These are phyloP conservation scores for Fusarium torreyae DNA, from an alignment of 2,329 filamentous ascomycete genomes.

Conservation along the genomic window DNA sequence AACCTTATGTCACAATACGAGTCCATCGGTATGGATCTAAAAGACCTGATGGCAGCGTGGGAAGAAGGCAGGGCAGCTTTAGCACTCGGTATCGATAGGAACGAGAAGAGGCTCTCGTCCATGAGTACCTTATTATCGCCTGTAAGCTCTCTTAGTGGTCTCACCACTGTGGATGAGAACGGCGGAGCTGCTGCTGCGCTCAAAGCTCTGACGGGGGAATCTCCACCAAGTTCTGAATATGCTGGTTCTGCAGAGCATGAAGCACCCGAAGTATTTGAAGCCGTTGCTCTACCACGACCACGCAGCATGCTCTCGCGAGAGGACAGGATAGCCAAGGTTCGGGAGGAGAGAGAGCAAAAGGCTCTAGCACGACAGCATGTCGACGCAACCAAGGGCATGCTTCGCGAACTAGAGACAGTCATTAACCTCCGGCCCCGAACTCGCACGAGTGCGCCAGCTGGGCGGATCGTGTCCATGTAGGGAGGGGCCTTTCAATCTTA, in stretches of 20 bases:
- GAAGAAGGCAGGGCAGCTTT: conserved; percentile 88
- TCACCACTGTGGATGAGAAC: conserved; percentile 72
- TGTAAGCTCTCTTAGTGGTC: conserved; percentile 75
- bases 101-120: conserved; percentile 78
- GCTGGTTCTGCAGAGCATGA: conserved; percentile 73
- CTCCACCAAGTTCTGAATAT: conserved; percentile 66
- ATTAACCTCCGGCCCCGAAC: conserved; percentile 71
- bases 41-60: conserved; percentile 86
- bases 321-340: conserved; percentile 89
- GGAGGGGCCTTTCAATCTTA: conserved; percentile 43
- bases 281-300: conserved; percentile 81
- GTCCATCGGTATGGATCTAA: conserved; percentile 90
- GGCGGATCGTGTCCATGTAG: conserved; percentile 63
- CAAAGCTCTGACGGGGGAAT: conserved; percentile 82
- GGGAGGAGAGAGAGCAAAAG: conserved; percentile 85
- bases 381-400: conserved; percentile 89
- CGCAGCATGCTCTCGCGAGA: conserved; percentile 83
- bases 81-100: conserved; percentile 84
- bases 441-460: conserved; percentile 56
- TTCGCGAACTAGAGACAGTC: conserved; percentile 92
- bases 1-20: conserved; percentile 92
- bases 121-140: conserved; percentile 73
- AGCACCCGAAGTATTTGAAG: conserved; percentile 89
- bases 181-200: conserved; percentile 73
- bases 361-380: conserved; percentile 79